Conservation (phyloP, 2,329 filamentous ascomycete species). For the Fusarium citri region DNA sequence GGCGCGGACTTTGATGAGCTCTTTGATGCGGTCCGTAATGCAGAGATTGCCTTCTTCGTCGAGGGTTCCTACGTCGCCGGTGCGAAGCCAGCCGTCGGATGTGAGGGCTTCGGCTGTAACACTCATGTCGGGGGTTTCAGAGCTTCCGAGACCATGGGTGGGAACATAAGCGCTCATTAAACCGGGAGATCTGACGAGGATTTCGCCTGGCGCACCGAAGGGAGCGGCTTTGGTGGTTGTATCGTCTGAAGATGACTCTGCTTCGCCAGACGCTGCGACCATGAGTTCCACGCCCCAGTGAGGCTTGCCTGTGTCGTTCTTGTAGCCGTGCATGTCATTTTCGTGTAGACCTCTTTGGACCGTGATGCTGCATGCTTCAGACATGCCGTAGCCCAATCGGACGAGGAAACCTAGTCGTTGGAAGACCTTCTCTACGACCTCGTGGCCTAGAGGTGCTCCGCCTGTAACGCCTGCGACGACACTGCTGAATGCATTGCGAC, state of each 20-base stretch:
- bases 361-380: constrained; percentile 75
- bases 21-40: constrained; percentile 80
- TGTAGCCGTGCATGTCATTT: constrained; percentile 56
- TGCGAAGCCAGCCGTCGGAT: constrained; percentile 75
- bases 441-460: constrained; percentile 70
- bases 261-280: constrained; percentile 63
- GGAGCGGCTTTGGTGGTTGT: constrained; percentile 50
- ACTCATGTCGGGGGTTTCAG: constrained; percentile 50
- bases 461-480: constrained; percentile 67
- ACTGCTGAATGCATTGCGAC: constrained; percentile 67
- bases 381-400: constrained; percentile 79
- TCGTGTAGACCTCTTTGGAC: constrained; percentile 68
- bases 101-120: constrained; percentile 54
- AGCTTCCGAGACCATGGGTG: constrained; percentile 56
- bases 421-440: constrained; percentile 69
- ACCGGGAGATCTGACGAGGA: constrained; percentile 72
- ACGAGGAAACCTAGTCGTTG: constrained; percentile 65
- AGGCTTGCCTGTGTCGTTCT: constrained; percentile 72
- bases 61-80: constrained; percentile 75
- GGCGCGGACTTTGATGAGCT: constrained; percentile 71
- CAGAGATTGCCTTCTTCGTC: constrained; percentile 67
- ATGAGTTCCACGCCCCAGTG: constrained; percentile 77
- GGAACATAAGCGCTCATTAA: constrained; percentile 77
- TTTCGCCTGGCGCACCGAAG: constrained; percentile 69
- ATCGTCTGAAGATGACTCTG: constrained; percentile 40